Percentiles rank a stretch among this genome's conserved stretches.
Conservation (phyloP, 2,329 filamentous ascomycete species). For the Anthostomella pinea region DNA sequence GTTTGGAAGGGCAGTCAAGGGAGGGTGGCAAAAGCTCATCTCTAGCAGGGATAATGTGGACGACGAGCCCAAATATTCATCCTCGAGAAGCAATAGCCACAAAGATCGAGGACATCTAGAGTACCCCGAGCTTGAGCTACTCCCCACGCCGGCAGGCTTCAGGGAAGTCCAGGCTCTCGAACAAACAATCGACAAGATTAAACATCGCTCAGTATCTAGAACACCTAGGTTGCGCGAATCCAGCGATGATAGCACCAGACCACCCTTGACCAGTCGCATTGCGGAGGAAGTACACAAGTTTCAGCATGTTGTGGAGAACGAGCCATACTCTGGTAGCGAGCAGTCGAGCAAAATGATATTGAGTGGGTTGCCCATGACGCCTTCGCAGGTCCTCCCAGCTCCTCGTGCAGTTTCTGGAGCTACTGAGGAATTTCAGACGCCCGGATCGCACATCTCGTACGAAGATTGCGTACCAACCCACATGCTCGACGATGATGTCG, state of each 20-base stretch:
- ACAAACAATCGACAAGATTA: constrained; percentile 31
- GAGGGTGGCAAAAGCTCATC: constrained; percentile 23
- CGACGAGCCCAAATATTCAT: constrained; percentile 4
- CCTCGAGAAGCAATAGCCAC: constrained; percentile 4
- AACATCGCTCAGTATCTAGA: constrained; percentile 32
- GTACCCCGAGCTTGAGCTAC: constrained; percentile 36
- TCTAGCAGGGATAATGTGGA: constrained; percentile 8
- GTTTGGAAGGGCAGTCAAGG: constrained; percentile 24
- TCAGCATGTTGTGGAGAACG: constrained; percentile 11
- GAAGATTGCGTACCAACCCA: constrained; percentile 28
- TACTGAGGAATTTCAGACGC: constrained; percentile 12
- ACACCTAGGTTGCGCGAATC: constrained; percentile 13
- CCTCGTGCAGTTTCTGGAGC: constrained; percentile 13
- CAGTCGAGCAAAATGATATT: neutral
- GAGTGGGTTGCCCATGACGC: constrained; percentile 8
- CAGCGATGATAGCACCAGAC: constrained; percentile 15
- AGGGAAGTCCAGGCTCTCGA: constrained; percentile 33
- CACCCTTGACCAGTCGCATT: constrained; percentile 21
- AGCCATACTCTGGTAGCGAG: constrained; percentile 7
- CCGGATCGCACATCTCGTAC: constrained; percentile 20
- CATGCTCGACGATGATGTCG: constrained; percentile 24
- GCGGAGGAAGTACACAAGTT: constrained; percentile 28
- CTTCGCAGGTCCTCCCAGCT: constrained; percentile 4
- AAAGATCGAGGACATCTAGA: constrained; percentile 23
- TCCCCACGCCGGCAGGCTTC: constrained; percentile 30